Evolutionary conservation across 768 basidiomycete genomes (phyloP).

Genomic region (Tulasnella sp.): DNA sequence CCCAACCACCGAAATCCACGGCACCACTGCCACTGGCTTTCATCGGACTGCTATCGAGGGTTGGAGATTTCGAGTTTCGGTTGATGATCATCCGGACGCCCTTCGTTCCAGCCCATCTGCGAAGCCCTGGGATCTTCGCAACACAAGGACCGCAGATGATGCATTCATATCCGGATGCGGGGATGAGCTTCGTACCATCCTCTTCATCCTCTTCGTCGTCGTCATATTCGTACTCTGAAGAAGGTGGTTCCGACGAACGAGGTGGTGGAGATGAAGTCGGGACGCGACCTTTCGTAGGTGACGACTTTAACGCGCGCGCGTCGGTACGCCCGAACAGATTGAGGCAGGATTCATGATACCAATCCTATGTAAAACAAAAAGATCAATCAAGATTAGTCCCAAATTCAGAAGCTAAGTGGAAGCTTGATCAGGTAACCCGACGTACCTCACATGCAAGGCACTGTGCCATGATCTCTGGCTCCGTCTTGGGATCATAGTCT

Average conservation of each 20-base stretch:
- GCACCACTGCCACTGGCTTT: slow-evolving; percentile 3
- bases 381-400: slow-evolving; percentile 2
- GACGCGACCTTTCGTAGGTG: background rate
- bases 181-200: slow-evolving; percentile 46
- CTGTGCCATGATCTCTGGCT: slow-evolving; percentile 81
- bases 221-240: slow-evolving; percentile 12
- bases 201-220: slow-evolving; percentile 49
- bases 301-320: slow-evolving; percentile 6
- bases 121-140: slow-evolving; percentile 40
- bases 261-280: slow-evolving; percentile 2
- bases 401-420: slow-evolving; percentile 3
- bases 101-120: slow-evolving; percentile 54
- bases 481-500: slow-evolving; percentile 59
- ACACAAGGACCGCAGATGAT: slow-evolving; percentile 68
- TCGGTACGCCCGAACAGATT: slow-evolving; percentile 52
- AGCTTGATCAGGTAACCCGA: background rate
- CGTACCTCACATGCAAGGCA: slow-evolving; percentile 75
- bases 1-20: slow-evolving; percentile 23
- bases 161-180: slow-evolving; percentile 60
- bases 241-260: slow-evolving; percentile 1
- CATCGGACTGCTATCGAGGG: no score
- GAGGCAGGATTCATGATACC: slow-evolving; percentile 86
- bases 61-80: slow-evolving; percentile 30
- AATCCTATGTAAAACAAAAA: slow-evolving; percentile 45
- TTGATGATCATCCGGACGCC: slow-evolving; percentile 62